These are phyloP conservation scores for Plasmodium vinckei DNA, from an alignment of 169 alveolate species.

Conservation along the genomic window DNA sequence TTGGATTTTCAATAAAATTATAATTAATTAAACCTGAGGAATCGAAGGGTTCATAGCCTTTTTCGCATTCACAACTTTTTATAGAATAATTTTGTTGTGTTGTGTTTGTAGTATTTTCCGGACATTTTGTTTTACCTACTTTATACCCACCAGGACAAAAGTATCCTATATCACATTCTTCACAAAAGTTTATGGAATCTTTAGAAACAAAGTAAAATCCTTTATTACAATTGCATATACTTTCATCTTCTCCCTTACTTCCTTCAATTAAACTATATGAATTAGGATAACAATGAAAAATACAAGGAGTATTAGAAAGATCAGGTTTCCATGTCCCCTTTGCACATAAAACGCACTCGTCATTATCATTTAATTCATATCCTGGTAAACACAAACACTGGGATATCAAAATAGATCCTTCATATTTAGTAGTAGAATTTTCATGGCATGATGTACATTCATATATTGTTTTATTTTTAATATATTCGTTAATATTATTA, in stretches of 20 bases:
- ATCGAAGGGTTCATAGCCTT: constrained; percentile 63
- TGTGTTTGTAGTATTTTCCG: constrained; percentile 78
- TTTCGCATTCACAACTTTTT: constrained; percentile 64
- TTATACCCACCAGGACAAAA: constrained; percentile 83
- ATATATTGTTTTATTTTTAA: constrained; percentile 40
- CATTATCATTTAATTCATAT: constrained; percentile 78
- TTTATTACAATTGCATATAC: constrained; percentile 78
- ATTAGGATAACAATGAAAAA: constrained; percentile 81
- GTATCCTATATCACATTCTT: constrained; percentile 82
- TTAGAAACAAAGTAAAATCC: constrained; percentile 82
- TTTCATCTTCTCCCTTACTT: constrained; percentile 83
- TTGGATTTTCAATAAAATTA: constrained; percentile 48
- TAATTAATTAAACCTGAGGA: constrained; percentile 33
- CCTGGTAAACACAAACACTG: constrained; percentile 89
- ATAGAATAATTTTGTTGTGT: constrained; percentile 35
- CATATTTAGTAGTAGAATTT: constrained; percentile 81
- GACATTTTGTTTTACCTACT: constrained; percentile 78
- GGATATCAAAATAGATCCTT: constrained; percentile 82
- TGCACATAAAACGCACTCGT: constrained; percentile 81
- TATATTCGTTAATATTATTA: constrained; percentile 73
- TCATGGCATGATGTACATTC: constrained; percentile 76
- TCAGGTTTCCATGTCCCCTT: constrained; percentile 85
- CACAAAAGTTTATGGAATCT: constrained; percentile 78
- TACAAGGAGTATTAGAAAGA: constrained; percentile 79
- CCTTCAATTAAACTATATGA: constrained; percentile 77